Base-by-base conservation (phyloP, 1,284 basidiomycete species). In the Neotropicomus parvogracilis region DNA sequence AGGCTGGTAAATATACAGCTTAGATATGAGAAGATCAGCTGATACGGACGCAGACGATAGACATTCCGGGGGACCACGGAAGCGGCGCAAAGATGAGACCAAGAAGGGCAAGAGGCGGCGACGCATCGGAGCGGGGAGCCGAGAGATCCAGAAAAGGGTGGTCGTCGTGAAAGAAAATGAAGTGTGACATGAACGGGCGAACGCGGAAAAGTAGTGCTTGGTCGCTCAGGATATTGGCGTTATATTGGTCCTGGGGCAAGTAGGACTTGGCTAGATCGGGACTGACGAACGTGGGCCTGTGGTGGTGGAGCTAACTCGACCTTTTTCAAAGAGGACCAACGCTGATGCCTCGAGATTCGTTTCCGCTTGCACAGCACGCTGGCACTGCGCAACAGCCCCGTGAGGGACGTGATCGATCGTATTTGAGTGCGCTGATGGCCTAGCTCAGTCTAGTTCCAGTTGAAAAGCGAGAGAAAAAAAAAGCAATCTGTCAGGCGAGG, bases 291-390 rank as follows among this genome's bases (percentile, higher is more conserved):
- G 53, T 59, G 58, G 49, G 9, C 7, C 11, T 4, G 21, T 13
- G 4, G 24, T 24, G 24, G 40, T 33, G 43, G 50, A 35, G 44
- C 46, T 31, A 54, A 54, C 45, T 50, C 43, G 40, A 53, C 53
- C 34, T 42, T 44, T 57, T 55, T 50, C 46, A 47, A 44, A 48
- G 40, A 32, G 48, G 31, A 41, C 46, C 53, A 54, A 57, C 47
- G 57, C 57, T 34, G 48, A 55, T 46, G 52, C 56, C 55, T 60
- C 58, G 58, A 58, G 59, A 59, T 41, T 62, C 56, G 53, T 59
- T 56, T 59, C 56, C 56, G 56, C 24, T 31, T 11, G 53, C 40
- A 42, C 29, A 21, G 44, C 48, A 38, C 24, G 8, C 24, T 24
- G 40, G 19, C 19, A 12, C 46, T 40, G 49, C 32, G 46, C 40